Evolutionary conservation across 202 grass and related monocot species (phyloP).

Genomic region (Zoysia matrella): DNA sequence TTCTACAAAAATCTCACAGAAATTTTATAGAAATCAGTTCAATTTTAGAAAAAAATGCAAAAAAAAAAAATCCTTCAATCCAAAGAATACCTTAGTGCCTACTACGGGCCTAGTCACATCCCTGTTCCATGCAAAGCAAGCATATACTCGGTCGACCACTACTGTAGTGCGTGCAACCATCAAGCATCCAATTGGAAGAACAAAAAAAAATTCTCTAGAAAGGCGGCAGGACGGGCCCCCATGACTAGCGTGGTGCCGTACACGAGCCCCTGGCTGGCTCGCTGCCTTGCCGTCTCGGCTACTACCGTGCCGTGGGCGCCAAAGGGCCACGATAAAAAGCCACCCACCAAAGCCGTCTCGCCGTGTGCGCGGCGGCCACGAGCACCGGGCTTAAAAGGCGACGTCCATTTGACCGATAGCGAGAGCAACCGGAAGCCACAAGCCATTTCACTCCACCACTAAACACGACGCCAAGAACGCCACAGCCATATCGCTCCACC

Average conservation of each 20-base stretch:
- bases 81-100: no score
- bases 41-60: no score
- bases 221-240: conserved; percentile 5
- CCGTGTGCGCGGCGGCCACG: conserved; percentile 2
- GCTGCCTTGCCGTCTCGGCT: conserved; percentile 41
- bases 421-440: conserved; percentile 30
- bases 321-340: conserved; percentile 65
- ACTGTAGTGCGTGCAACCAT: conserved; percentile 10
- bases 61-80: no score
- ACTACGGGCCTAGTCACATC: conserved; percentile 14
- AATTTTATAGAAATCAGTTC: no score
- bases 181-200: conserved; percentile 22
- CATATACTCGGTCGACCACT: background rate
- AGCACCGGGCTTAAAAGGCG: conserved; percentile 62
- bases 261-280: conserved; percentile 46
- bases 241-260: conserved; percentile 47
- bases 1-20: no score
- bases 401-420: conserved; percentile 63
- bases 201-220: conserved; percentile 31
- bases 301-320: conserved; percentile 39
- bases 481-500: background rate
- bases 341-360: conserved; percentile 37
- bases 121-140: conserved; percentile 28
- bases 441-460: conserved; percentile 1
- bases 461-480: conserved; percentile 22